Percentiles rank a stretch among this genome's conserved stretches.
These are phyloP conservation scores for Penicillium sumatraense DNA, from an alignment of 2,329 filamentous ascomycete species.

Conservation along the genomic window DNA sequence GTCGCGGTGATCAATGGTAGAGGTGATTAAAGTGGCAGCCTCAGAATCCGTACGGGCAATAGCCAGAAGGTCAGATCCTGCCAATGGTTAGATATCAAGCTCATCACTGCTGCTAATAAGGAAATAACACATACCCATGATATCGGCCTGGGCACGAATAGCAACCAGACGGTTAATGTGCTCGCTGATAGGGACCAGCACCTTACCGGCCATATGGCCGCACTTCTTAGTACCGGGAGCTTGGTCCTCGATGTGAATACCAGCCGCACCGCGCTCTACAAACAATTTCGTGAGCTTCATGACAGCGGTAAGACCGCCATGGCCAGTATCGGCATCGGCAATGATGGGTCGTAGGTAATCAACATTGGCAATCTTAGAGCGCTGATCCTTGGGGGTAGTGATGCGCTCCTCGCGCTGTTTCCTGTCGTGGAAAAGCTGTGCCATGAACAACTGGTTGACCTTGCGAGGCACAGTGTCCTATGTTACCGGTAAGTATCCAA, in stretches of 20 bases:
- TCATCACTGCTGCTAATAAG: too few relatives aligned
- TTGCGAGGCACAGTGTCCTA: conserved; percentile 98
- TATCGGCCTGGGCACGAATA: conserved; percentile 96
- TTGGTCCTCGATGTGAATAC: conserved; percentile 98
- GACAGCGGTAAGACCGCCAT: conserved; percentile 95
- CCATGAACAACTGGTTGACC: conserved; percentile 95
- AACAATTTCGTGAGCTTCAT: conserved; percentile 99
- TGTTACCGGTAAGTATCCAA: conserved; percentile 16
- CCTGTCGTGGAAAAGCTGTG: conserved; percentile 98
- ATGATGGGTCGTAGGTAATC: conserved; percentile 97
- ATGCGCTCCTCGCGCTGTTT: conserved; percentile 97
- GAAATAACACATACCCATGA: conserved; percentile 72
- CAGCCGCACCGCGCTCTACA: conserved; percentile 92
- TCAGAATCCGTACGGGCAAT: conserved; percentile 96
- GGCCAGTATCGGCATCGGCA: conserved; percentile 95
- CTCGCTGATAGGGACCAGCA: conserved; percentile 93
- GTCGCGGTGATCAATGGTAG: conserved; percentile 93
- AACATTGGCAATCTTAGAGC: conserved; percentile 74
- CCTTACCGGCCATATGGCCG: conserved; percentile 98
- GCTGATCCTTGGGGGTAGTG: conserved; percentile 72
- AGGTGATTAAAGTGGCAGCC: conserved; percentile 95
- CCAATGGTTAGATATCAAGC: conserved; percentile 4
- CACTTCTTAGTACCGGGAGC: conserved; percentile 99
- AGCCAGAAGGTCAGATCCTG: conserved; percentile 81
- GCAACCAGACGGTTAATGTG: conserved; percentile 98